A percentile compares a stretch with the other conserved stretches of the same genome.
Conservation (phyloP, 1,284 basidiomycete genomes). For the Boletellus deceptivus region DNA sequence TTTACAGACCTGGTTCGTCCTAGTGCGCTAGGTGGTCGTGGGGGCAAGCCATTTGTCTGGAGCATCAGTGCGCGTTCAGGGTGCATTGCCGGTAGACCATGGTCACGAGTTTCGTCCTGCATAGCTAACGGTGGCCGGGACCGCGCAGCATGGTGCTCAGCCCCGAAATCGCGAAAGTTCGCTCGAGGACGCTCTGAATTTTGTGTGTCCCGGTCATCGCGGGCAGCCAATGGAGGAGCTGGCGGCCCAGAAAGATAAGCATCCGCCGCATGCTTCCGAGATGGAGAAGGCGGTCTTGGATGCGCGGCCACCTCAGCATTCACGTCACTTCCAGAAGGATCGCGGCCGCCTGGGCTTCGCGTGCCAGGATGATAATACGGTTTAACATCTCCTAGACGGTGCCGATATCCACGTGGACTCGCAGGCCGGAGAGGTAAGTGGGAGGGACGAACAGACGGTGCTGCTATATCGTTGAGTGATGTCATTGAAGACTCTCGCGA, state of each 20-base stretch:
- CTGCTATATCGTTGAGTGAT: slow-evolving; percentile 17
- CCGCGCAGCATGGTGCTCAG: slow-evolving; percentile 3
- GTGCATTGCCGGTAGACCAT: slow-evolving; percentile 24
- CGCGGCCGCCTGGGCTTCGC: neutral
- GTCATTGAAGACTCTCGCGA: slow-evolving; percentile 32
- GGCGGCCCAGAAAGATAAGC: slow-evolving; percentile 6
- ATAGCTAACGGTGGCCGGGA: slow-evolving; percentile 1
- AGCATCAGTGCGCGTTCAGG: slow-evolving; percentile 33
- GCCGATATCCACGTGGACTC: slow-evolving; percentile 17
- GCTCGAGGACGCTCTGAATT: slow-evolving; percentile 10
- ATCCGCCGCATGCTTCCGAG: slow-evolving; percentile 10
- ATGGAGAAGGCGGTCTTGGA: slow-evolving; percentile 8
- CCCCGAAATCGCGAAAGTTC: slow-evolving; percentile 12
- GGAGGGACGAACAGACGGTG: slow-evolving; percentile 7
- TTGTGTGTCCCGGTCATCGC: slow-evolving; percentile 4
- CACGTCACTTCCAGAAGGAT: slow-evolving; percentile 4
- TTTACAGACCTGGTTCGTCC: slow-evolving; percentile 16
- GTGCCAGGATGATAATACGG: neutral
- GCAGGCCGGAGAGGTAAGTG: slow-evolving; percentile 26
- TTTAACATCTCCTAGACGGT: slow-evolving; percentile 8
- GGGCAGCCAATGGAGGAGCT: neutral
- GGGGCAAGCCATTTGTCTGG: slow-evolving; percentile 29
- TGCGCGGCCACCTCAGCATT: slow-evolving; percentile 6
- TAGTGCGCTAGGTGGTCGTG: slow-evolving; percentile 23
- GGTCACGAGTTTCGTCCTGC: slow-evolving; percentile 11